Base-by-base conservation (phyloP, 225 moss, liverwort and hornwort species). In the Bryum argenteum region DNA sequence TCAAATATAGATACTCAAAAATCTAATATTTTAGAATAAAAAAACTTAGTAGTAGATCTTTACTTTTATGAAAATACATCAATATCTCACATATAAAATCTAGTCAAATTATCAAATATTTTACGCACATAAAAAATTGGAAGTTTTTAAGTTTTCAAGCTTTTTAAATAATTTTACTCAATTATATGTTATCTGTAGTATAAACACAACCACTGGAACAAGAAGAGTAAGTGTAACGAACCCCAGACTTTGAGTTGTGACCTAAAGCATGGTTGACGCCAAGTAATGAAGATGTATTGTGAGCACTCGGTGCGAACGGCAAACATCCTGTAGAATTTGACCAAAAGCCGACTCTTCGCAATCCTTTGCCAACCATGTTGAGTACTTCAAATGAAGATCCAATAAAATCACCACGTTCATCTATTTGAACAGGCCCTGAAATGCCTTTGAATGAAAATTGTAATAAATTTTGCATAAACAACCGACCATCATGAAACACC, bases 341-440 rank as follows among this genome's bases (percentile, higher is more conserved):
- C 96, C 96, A 97, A 47, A 87, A 97, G 15, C 96, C 96, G 38
- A 97, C 90, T 15, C 82, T 80, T 23, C 90, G 81, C n/a, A 81
- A 66, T 28, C 80, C 80, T 19, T 77, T 93, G 16, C 89, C 93
- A 53, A 93, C 88, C 83, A 93, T 86, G 78, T 97, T 97, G 41
- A 93, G 54, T 23, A 97, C 73, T 57, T 93, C 93, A 71, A 88
- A 93, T 0, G 77, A 65, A 54, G 84, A 76, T 13, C 83, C 86
- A 24, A 89, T 65, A 58, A 85, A 71, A 81, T 97, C 93, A 8
- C 96, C 93, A 20, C 63, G 67, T 50, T 45, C 75, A 78, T 90
- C 84, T 8, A 97, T 57, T 37, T 75, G 52, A 52, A 97, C 74
- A 16, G 42, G 73, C 16, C 96, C 96, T 0, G 82, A 86, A 43